Percentiles rank a stretch among this genome's conserved stretches.
Evolutionary conservation across 169 alveolate species (phyloP).

Genomic region (Babesia caballi): DNA sequence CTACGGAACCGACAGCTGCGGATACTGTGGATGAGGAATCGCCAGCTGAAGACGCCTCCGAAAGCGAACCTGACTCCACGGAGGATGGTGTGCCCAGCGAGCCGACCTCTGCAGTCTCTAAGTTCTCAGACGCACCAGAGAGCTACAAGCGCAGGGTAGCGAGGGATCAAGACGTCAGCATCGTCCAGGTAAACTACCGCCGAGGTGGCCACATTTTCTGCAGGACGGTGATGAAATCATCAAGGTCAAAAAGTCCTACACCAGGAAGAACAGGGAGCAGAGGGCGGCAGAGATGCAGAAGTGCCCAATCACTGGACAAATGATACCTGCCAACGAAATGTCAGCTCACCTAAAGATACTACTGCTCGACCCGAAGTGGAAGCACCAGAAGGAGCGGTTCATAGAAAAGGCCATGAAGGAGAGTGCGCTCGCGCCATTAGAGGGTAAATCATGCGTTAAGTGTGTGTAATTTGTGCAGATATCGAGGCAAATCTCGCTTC

Average conservation of each 20-base stretch:
- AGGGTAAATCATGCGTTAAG: constrained; percentile 29
- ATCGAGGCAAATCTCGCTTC: constrained; percentile 84
- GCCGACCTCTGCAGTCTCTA: constrained; percentile 2
- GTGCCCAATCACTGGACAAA: constrained; percentile 94
- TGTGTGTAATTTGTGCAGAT: constrained; percentile 6
- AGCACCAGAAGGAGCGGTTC: constrained; percentile 85
- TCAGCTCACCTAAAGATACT: constrained; percentile 90
- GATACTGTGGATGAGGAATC: not conserved
- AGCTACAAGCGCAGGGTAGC: constrained; percentile 29
- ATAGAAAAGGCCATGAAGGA: constrained; percentile 85
- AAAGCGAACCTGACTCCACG: not conserved
- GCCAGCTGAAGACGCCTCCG: not conserved
- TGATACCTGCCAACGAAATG: constrained; percentile 89
- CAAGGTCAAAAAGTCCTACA: constrained; percentile 79
- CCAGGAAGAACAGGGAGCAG: constrained; percentile 71
- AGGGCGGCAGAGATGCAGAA: constrained; percentile 78
- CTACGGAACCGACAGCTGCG: not conserved
- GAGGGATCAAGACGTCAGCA: constrained; percentile 42
- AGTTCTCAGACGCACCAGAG: constrained; percentile 53
- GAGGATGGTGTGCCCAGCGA: constrained; percentile 4
- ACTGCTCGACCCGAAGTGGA: constrained; percentile 96
- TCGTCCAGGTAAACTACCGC: constrained; percentile 17
- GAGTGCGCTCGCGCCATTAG: constrained; percentile 83
- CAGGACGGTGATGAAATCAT: constrained; percentile 81
- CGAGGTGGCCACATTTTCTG: not conserved